Percentiles rank a stretch among this genome's conserved stretches.
phyloP scores from a whole-genome alignment of 1,284 basidiomycete genomes.

The Malassezia psittaci region DNA sequence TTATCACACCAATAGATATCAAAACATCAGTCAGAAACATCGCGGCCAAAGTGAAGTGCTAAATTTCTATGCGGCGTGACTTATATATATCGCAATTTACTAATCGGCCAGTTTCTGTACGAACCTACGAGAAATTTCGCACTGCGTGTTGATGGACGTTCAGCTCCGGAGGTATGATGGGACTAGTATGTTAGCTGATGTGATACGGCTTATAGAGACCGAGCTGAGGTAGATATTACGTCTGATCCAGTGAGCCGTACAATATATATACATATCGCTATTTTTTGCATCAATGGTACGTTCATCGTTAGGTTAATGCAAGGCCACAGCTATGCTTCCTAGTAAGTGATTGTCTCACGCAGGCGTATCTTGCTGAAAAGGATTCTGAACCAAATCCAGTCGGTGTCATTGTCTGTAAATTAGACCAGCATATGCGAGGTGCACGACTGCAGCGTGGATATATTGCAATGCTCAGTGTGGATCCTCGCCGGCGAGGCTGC shows the following conservation, averaged over 20 bases:
- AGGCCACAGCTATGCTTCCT: constrained; percentile 77
- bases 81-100: no score
- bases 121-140: no score
- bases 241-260: constrained; percentile 69
- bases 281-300: constrained; percentile 66
- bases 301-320: not conserved
- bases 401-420: constrained; percentile 90
- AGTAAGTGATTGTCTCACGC: constrained; percentile 49
- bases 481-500: constrained; percentile 45
- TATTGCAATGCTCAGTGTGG: constrained; percentile 74
- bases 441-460: constrained; percentile 70
- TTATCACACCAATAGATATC: not conserved
- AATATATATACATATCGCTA: constrained; percentile 71
- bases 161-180: constrained; percentile 63
- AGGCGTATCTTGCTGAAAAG: constrained; percentile 1
- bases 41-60: no score
- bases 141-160: constrained; percentile 40
- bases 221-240: constrained; percentile 45
- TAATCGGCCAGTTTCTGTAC: no score
- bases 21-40: no score
- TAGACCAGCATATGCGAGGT: constrained; percentile 62
- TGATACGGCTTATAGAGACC: constrained; percentile 41
- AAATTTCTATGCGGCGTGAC: no score
- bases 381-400: constrained; percentile 13
- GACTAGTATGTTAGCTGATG: constrained; percentile 52